phyloP scores from a whole-genome alignment of 202 grass and related monocot genomes.

The Zizania palustris region DNA sequence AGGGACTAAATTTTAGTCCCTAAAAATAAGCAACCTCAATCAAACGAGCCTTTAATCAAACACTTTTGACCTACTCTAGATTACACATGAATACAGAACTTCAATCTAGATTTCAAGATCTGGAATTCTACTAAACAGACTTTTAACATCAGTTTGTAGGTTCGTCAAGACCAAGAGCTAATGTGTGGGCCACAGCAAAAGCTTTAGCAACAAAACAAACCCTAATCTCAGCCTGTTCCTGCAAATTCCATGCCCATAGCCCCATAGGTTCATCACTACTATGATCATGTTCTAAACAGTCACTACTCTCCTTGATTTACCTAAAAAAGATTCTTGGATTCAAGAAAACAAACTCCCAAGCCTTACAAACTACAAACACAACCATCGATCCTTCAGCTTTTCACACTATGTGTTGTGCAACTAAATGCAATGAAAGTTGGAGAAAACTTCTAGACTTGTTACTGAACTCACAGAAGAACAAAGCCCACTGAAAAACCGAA shows the following conservation, averaged over 20 bases:
- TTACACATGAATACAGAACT: no score
- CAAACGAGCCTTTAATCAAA: no score
- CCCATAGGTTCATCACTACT: neutral
- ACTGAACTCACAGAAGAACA: slow-evolving; percentile 37
- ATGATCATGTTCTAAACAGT: neutral
- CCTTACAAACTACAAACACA: neutral
- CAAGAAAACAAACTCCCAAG: neutral
- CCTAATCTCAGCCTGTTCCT: neutral
- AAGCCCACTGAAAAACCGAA: slow-evolving; percentile 21
- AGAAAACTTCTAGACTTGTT: slow-evolving; percentile 21
- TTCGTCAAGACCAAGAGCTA: slow-evolving; percentile 19
- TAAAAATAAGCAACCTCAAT: no score
- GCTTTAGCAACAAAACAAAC: neutral
- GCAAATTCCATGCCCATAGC: neutral
- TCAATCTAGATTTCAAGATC: no score
- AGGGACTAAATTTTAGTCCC: no score
- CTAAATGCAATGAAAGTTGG: neutral
- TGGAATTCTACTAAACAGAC: no score
- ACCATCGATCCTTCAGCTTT: slow-evolving; percentile 6
- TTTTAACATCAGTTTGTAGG: neutral
- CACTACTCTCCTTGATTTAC: neutral
- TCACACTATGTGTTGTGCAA: neutral
- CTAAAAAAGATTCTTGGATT: slow-evolving; percentile 2
- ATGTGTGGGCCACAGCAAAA: slow-evolving; percentile 12
- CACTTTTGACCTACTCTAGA: no score